Base-by-base conservation (phyloP, 2,329 filamentous ascomycete genomes). In the Cercospora sp. region DNA sequence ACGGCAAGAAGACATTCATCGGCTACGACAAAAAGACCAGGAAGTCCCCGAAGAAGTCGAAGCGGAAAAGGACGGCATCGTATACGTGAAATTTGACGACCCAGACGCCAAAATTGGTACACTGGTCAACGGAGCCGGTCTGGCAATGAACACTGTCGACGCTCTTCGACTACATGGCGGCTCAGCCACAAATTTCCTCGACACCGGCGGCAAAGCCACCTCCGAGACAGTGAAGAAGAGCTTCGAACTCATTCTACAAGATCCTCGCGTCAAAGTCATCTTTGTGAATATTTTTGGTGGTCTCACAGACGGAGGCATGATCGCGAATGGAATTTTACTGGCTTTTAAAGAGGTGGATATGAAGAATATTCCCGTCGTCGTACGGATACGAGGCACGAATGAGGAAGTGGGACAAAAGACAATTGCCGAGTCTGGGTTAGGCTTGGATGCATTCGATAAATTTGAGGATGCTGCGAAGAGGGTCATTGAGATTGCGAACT, bases 121-220 rank as follows among this genome's bases (percentile, higher is more conserved):
- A 0, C 83, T 96, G 10, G 92, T 97, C 71, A 97, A 97, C 76
- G 93, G 93, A 53, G 93, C 94, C 0, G 93, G 93, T 0, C 85
- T 97, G 1, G 93, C 93, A 0, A 95, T 97, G 91, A 95, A 95
- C 77, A 97, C 93, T 0, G 89, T 94, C 68, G 93, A 97, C 77
- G 90, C 91, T 0, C 86, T 97, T 1, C 84, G 86, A 2, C 81
- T 88, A 12, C 86, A 88, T 65, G 89, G 89, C 8, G 91, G 91
- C 1, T 80, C 83, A 37, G 90, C 90, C 26, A 88, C 92, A 10
- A 97, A 97, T 75, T 97, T 97, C 78, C 85, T 97, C 65, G 93
- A 97, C 78, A 96, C 92, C 0, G 93, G 94, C 30, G 93, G 93
- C 40, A 95, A 96, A 78, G 93, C 93, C 0, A 97, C 93, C 0